Base-by-base conservation (phyloP, 176 grass and related monocot species). In the Melocanna baccifera region DNA sequence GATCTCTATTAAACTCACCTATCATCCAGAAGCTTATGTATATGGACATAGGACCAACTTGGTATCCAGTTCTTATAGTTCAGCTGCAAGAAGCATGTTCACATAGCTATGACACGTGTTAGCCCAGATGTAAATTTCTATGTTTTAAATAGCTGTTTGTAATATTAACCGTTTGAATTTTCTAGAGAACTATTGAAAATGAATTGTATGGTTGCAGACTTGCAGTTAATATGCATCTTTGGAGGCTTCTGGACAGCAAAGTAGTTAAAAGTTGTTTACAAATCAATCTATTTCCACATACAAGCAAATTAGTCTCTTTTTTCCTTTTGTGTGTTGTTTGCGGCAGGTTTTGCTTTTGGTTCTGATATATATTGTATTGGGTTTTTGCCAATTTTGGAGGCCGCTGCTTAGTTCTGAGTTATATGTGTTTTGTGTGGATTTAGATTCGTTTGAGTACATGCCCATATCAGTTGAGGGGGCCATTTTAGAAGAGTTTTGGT, bases 251-350 rank as follows among this genome's bases (percentile, higher is more conserved):
- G 36, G 20, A 45, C 37, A 76, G 73, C 37, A 57, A 71, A 12
- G 9, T 18, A 22, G 68, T 50, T 86, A 7, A 25, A 32, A 36
- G 40, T 37, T 61, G 23, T 42, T 26, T 26, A 25, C 37, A 15
- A 37, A 36, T 90, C 69, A 67, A 64, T 79, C 46, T 66, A 45
- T 63, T 74, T 76, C 43, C 45, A 59, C 76, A 41, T 62, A 76
- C 71, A 81, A 82, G 83, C 80, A 41, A 23, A 32, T 16, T 50
- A 14, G 45, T 39, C 36, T 59, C 32, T 41, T n/a, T 46, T 57
- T 74, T 45, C 61, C 10, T 0, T 6, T 23, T 9, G 15, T 16
- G 42, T 76, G 69, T 80, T 75, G 61, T 55, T 69, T 52, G n/a
- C 7, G 0, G 10, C 47, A 47, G 30, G 22, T 40, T 83, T 82